These are phyloP conservation scores for Fusarium xylarioides DNA, from an alignment of 2,329 filamentous ascomycete species.

Conservation along the genomic window DNA sequence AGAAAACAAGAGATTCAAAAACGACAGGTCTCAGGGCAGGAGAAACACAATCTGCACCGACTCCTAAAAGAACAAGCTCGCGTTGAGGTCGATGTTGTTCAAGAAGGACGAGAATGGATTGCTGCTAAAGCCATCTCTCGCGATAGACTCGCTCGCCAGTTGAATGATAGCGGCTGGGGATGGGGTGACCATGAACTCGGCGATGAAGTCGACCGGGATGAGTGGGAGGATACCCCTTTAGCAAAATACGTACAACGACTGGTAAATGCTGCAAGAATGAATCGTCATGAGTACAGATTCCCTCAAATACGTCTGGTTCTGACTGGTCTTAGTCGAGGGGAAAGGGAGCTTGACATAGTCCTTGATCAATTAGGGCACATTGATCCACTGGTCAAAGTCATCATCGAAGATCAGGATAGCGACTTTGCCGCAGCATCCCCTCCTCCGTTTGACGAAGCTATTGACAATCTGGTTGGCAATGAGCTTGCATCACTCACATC, in stretches of 20 bases:
- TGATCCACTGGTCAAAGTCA: constrained; percentile 46
- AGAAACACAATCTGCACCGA: constrained; percentile 45
- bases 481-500: constrained; percentile 47
- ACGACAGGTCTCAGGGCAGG: constrained; percentile 32
- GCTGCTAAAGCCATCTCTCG: constrained; percentile 44
- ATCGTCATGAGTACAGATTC: constrained; percentile 50
- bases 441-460: constrained; percentile 41
- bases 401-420: constrained; percentile 45
- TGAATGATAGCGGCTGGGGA: constrained; percentile 54
- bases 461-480: constrained; percentile 46
- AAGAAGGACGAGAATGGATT: constrained; percentile 49
- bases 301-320: constrained; percentile 50
- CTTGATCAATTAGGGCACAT: constrained; percentile 45
- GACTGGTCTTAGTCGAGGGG: constrained; percentile 44
- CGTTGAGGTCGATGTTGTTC: constrained; percentile 49
- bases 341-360: constrained; percentile 44
- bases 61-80: constrained; percentile 47
- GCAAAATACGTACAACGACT: constrained; percentile 47
- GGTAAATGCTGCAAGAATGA: constrained; percentile 48
- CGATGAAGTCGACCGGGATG: constrained; percentile 45
- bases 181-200: constrained; percentile 50
- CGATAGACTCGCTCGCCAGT: constrained; percentile 50
- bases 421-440: constrained; percentile 38
- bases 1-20: constrained; percentile 39
- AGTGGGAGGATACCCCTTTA: constrained; percentile 49